Evolutionary conservation across 2,329 filamentous ascomycete species (phyloP).

Genomic region (Penicillium palitans): DNA sequence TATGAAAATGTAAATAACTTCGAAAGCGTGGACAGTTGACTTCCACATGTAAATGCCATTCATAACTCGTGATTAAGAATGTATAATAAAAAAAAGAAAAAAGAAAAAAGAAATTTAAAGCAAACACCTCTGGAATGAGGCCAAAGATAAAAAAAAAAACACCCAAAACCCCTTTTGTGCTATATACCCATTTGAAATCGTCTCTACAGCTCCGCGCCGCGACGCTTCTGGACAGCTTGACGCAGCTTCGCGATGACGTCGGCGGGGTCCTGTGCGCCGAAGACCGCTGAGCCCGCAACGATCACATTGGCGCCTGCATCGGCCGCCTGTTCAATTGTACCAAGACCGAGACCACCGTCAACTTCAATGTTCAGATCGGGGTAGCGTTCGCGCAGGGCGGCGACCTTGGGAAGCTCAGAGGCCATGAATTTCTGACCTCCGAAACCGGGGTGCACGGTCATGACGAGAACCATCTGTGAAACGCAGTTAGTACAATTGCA

Average conservation of each 20-base stretch:
- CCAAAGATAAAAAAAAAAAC: constrained; percentile 13
- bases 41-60: constrained; percentile 18
- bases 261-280: constrained; percentile 82
- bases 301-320: constrained; percentile 98
- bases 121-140: neutral
- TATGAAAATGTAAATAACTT: constrained; percentile 3
- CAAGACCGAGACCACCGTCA: constrained; percentile 83
- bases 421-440: constrained; percentile 99
- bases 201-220: constrained; percentile 17
- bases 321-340: constrained; percentile 89
- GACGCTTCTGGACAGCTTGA: constrained; percentile 69
- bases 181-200: constrained; percentile 2
- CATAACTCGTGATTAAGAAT: constrained; percentile 26
- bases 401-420: constrained; percentile 89
- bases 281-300: constrained; percentile 93
- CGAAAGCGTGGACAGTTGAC: constrained; percentile 1
- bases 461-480: constrained; percentile 88
- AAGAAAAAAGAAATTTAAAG: neutral
- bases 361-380: constrained; percentile 96
- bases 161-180: constrained; percentile 20
- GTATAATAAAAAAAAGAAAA: constrained; percentile 5
- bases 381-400: constrained; percentile 77
- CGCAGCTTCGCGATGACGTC: constrained; percentile 83
- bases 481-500: constrained; percentile 8
- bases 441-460: constrained; percentile 98